Conservation (phyloP, 73 alveolate species). For the Stentor coeruleus region DNA sequence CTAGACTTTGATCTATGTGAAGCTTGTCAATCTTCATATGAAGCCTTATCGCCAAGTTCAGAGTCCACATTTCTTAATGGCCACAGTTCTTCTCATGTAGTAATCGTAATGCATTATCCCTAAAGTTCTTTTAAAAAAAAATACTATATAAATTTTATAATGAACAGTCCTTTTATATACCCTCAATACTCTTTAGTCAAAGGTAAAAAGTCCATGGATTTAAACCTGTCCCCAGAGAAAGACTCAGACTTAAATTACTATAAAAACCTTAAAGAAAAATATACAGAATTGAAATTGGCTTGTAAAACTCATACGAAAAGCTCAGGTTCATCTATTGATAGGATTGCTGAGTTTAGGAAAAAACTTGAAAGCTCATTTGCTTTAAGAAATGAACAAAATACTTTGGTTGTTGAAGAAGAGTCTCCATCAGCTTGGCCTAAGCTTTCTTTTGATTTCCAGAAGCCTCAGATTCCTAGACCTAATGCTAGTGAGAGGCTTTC, state of each 20-base stretch:
- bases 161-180: too few species aligned
- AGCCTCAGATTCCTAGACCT: not conserved
- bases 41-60: not conserved
- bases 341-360: not conserved
- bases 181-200: too few species aligned
- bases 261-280: not conserved
- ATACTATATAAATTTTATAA: too few species aligned
- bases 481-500: not conserved
- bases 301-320: not conserved
- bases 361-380: not conserved
- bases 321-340: not conserved
- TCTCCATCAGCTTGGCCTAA: not conserved
- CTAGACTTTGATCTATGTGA: conserved; percentile 39
- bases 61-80: not conserved
- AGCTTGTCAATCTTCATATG: not conserved
- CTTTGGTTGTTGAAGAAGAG: not conserved
- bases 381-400: not conserved
- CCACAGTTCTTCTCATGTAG: not conserved
- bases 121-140: too few species aligned
- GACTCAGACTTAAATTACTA: too few species aligned
- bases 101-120: not conserved
- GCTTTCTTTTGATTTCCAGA: not conserved
- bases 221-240: too few species aligned
- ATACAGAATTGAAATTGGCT: not conserved
- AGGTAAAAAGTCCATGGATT: too few species aligned